These are phyloP conservation scores for Ceratocystis alfenasii DNA, from an alignment of 2,329 filamentous ascomycete species.

Conservation along the genomic window DNA sequence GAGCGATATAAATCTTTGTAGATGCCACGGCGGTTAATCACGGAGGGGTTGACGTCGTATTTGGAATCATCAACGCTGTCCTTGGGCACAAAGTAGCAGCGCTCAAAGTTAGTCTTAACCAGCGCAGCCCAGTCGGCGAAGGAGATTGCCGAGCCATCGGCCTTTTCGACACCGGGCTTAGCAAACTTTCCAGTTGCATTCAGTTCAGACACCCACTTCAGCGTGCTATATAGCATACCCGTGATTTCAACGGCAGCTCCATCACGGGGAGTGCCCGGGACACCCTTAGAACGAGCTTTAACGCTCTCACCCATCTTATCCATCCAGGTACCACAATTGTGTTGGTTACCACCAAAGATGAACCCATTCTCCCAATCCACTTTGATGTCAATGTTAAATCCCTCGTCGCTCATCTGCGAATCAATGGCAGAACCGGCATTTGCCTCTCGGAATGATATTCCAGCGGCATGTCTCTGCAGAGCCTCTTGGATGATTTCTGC, in stretches of 20 bases:
- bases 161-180: constrained; percentile 58
- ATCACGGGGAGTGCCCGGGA: constrained; percentile 92
- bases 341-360: constrained; percentile 86
- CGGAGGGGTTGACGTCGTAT: constrained; percentile 66
- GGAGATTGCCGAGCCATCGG: constrained; percentile 49
- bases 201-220: constrained; percentile 66
- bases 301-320: constrained; percentile 99
- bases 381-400: constrained; percentile 82
- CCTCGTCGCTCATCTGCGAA: constrained; percentile 81
- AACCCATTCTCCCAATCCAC: constrained; percentile 87
- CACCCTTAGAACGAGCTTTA: constrained; percentile 78
- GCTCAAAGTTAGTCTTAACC: constrained; percentile 79
- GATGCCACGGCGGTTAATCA: constrained; percentile 85
- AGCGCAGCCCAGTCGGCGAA: constrained; percentile 68
- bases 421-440: constrained; percentile 85
- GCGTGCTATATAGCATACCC: constrained; percentile 78
- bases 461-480: constrained; percentile 78
- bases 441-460: constrained; percentile 85
- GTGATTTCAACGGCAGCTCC: constrained; percentile 92
- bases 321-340: constrained; percentile 98
- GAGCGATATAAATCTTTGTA: constrained; percentile 96
- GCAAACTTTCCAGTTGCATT: constrained; percentile 57
- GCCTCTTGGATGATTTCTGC: constrained; percentile 88
- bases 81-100: constrained; percentile 75
- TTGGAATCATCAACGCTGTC: constrained; percentile 56